These are phyloP conservation scores for Gilbertella persicaria DNA, from an alignment of 371 early-diverging fungal genomes.

Conservation along the genomic window DNA sequence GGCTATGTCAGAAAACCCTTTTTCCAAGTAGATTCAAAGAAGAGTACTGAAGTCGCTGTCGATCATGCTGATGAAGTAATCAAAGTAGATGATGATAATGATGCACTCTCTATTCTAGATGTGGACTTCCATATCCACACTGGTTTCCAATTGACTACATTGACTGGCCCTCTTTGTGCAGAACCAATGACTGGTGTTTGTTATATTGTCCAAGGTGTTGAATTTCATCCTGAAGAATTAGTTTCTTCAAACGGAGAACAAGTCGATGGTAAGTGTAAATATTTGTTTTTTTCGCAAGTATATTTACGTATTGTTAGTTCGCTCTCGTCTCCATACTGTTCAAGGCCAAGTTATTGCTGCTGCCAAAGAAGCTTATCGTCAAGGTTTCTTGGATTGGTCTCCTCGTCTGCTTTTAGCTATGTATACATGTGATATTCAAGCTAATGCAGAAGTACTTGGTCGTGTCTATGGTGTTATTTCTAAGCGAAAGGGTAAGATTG, in stretches of 20 bases:
- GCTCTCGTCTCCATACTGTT: constrained; percentile 55
- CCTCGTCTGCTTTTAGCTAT: constrained; percentile 93
- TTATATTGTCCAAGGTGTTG: constrained; percentile 81
- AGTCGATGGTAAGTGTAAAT: constrained; percentile 24
- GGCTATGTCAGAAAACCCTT: constrained; percentile 58
- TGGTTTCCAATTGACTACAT: constrained; percentile 94
- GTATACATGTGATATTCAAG: constrained; percentile 95
- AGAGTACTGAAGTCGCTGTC: constrained; percentile 14
- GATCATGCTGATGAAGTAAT: constrained; percentile 41
- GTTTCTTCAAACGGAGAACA: constrained; percentile 23
- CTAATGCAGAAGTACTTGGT: constrained; percentile 92
- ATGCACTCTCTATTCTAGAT: constrained; percentile 52
- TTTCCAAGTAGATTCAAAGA: constrained; percentile 33
- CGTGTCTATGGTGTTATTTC: constrained; percentile 94
- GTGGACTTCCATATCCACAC: constrained; percentile 81
- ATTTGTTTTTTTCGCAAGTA: neutral
- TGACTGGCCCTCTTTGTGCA: constrained; percentile 90
- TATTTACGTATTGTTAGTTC: constrained; percentile 27
- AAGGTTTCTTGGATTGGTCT: constrained; percentile 91
- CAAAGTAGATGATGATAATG: constrained; percentile 22
- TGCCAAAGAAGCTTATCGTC: constrained; percentile 79
- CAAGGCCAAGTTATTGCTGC: constrained; percentile 90
- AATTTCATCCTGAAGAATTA: constrained; percentile 41
- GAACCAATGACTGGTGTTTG: constrained; percentile 92
- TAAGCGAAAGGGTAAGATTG: constrained; percentile 82